Conservation (phyloP, 192 early-diverging fungal species). For the Backusella morwellensis region DNA sequence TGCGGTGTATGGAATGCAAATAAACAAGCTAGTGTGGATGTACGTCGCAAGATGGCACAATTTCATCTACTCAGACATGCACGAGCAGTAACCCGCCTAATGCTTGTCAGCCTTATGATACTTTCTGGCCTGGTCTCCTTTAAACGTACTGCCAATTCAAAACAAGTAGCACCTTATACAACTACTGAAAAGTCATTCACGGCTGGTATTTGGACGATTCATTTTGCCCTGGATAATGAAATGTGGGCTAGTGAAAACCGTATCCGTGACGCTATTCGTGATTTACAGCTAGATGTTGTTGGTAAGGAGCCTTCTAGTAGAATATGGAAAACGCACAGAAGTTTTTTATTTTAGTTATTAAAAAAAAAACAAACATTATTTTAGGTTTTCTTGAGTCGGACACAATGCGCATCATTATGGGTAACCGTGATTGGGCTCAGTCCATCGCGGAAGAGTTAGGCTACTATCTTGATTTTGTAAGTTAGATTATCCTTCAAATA, state of each 20-base stretch:
- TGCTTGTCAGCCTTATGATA: slow-evolving; percentile 36
- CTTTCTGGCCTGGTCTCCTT: slow-evolving; percentile 35
- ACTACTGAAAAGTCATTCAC: slow-evolving; percentile 68
- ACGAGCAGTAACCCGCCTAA: slow-evolving; percentile 39
- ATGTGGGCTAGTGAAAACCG: slow-evolving; percentile 78
- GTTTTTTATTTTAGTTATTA: background rate
- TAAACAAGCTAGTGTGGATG: background rate
- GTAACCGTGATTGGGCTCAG: slow-evolving; percentile 80
- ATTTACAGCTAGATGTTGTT: slow-evolving; percentile 79
- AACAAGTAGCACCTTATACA: slow-evolving; percentile 55
- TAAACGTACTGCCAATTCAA: slow-evolving; percentile 44
- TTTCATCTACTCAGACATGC: slow-evolving; percentile 27
- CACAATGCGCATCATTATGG: slow-evolving; percentile 79
- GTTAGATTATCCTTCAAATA: background rate
- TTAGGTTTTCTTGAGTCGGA: slow-evolving; percentile 70
- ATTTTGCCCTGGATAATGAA: slow-evolving; percentile 84
- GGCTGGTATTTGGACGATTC: slow-evolving; percentile 82
- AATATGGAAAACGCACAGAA: background rate
- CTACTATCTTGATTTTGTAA: slow-evolving; percentile 75
- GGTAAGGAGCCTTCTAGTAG: slow-evolving; percentile 12
- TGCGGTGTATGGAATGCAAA: slow-evolving; percentile 50
- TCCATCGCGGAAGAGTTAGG: slow-evolving; percentile 73
- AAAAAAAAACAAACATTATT: background rate
- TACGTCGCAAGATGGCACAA: slow-evolving; percentile 5
- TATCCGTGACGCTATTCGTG: slow-evolving; percentile 71